Evolutionary conservation across 306 rosid species (phyloP).

Genomic region (Alnus glutinosa): DNA sequence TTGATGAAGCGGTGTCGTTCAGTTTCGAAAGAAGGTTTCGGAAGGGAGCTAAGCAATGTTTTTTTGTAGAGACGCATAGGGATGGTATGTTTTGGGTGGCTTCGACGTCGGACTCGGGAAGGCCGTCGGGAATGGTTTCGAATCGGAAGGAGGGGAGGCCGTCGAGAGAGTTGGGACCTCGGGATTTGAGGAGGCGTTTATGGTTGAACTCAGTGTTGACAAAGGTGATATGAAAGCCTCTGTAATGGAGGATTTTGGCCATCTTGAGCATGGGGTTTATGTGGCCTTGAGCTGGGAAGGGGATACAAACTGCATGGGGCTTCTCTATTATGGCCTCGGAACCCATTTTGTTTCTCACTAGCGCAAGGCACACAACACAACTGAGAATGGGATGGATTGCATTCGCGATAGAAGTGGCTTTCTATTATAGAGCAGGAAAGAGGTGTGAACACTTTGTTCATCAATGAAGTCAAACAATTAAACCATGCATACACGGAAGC

Average conservation of each 20-base stretch:
- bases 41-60: conserved; percentile 41
- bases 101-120: conserved; percentile 46
- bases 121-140: conserved; percentile 55
- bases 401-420: background rate
- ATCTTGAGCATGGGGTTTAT: conserved; percentile 12
- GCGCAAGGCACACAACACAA: background rate
- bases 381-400: background rate
- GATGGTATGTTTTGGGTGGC: conserved; percentile 48
- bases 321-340: background rate
- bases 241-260: conserved; percentile 37
- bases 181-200: conserved; percentile 39
- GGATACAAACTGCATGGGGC: conserved; percentile 22
- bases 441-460: too few species aligned
- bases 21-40: conserved; percentile 38
- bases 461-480: too few species aligned
- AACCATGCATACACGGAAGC: too few species aligned
- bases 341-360: conserved; percentile 3
- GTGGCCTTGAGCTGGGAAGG: conserved; percentile 21
- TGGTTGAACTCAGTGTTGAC: conserved; percentile 40
- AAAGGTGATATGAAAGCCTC: conserved; percentile 43
- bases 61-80: conserved; percentile 37
- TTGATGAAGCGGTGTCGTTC: conserved; percentile 16
- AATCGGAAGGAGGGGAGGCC: conserved; percentile 39
- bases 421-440: background rate
- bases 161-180: conserved; percentile 27